Percentiles rank a stretch among this genome's conserved stretches.
Conservation (phyloP, 306 rosid genomes). For the Trifolium subterraneum region DNA sequence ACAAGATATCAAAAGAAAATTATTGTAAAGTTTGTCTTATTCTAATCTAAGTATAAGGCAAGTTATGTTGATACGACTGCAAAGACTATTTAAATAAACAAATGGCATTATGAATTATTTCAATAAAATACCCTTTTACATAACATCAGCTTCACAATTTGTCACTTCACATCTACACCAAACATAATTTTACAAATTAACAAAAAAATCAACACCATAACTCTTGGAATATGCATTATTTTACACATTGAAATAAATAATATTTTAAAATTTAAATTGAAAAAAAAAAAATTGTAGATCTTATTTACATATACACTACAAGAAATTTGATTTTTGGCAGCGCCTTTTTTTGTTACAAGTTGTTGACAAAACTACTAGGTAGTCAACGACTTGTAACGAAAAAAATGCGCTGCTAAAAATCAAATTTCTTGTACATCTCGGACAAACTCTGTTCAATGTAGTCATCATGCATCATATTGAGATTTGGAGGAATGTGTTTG, state of each 20-base stretch:
- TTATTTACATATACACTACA: too few relatives aligned
- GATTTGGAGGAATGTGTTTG: constrained; percentile 21
- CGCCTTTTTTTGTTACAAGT: too few relatives aligned
- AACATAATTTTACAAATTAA: constrained; percentile 32
- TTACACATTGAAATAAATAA: constrained; percentile 16
- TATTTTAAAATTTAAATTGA: neutral
- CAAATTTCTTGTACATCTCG: too few relatives aligned
- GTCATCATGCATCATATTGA: constrained; percentile 28
- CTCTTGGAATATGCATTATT: neutral
- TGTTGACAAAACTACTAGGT: too few relatives aligned
- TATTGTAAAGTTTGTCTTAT: neutral
- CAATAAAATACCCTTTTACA: neutral
- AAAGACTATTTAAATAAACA: neutral
- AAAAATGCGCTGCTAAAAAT: too few relatives aligned
- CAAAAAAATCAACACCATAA: constrained; percentile 5
- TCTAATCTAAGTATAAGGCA: neutral
- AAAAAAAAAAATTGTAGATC: neutral
- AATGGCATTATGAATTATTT: neutral
- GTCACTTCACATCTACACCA: constrained; percentile 36
- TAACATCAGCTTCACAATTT: constrained; percentile 7
- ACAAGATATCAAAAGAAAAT: too few relatives aligned
- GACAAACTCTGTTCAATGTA: constrained; percentile 16
- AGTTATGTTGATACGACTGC: neutral
- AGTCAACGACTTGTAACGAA: too few relatives aligned
- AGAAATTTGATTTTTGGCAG: too few relatives aligned